Evolutionary conservation across 352 stramenopile species (phyloP).

Genomic region (Thalassiosira exigua): DNA sequence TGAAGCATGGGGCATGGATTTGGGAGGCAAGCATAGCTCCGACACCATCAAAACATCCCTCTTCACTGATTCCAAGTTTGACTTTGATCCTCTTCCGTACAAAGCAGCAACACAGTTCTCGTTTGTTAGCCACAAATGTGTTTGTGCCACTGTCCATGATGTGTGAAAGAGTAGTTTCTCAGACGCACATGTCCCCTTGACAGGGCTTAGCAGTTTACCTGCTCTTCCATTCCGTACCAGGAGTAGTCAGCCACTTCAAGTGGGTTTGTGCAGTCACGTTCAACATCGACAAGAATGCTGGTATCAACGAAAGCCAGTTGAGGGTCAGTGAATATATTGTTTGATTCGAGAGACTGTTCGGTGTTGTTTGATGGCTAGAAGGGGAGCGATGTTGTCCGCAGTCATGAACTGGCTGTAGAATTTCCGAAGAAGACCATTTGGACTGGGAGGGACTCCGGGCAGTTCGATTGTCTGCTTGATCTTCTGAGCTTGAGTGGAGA

Average conservation of each 20-base stretch:
- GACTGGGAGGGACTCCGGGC: background rate
- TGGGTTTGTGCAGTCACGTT: background rate
- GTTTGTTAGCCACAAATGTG: slow-evolving; percentile 14
- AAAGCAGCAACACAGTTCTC: background rate
- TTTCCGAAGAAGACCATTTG: background rate
- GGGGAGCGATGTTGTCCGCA: background rate
- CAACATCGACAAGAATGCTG: background rate
- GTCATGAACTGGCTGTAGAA: background rate
- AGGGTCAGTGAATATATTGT: background rate
- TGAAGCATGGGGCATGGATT: background rate
- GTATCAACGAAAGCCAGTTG: background rate
- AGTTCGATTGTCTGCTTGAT: slow-evolving; percentile 4
- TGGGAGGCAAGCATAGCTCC: background rate
- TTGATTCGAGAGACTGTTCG: background rate
- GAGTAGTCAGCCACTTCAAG: slow-evolving; percentile 10
- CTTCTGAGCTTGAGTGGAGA: background rate
- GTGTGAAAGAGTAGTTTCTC: slow-evolving; percentile 5
- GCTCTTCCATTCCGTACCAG: background rate
- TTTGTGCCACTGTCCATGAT: slow-evolving; percentile 20
- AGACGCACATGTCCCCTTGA: slow-evolving; percentile 14
- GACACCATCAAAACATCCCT: background rate
- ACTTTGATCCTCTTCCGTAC: background rate
- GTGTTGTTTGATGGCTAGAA: background rate
- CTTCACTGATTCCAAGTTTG: background rate
- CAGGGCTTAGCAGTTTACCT: slow-evolving; percentile 21